These are phyloP conservation scores for Platanus orientalis DNA, from an alignment of 164 flowering plant species.

Conservation along the genomic window DNA sequence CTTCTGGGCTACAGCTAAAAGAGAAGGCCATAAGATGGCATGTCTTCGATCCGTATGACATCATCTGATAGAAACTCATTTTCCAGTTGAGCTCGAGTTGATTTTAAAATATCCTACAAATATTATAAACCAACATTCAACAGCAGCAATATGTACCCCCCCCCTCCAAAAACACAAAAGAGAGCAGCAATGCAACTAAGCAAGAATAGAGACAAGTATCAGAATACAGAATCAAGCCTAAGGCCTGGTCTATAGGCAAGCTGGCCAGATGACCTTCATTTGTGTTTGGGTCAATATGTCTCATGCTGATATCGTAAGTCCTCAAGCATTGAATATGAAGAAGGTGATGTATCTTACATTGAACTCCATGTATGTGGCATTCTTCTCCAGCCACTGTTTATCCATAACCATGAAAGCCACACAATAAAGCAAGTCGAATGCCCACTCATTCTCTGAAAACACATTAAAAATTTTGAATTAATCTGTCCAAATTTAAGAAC, in stretches of 20 bases:
- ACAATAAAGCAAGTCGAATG: slow-evolving; percentile 87
- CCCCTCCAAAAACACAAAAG: neutral
- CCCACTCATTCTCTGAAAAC: slow-evolving; percentile 75
- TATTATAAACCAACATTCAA: neutral
- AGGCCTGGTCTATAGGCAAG: too few species aligned
- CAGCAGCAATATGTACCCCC: too few species aligned
- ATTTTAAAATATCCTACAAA: slow-evolving; percentile 60
- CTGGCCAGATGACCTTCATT: neutral
- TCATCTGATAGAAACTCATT: slow-evolving; percentile 70
- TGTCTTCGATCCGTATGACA: slow-evolving; percentile 67
- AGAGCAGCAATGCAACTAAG: too few species aligned
- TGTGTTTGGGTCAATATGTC: neutral
- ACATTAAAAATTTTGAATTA: slow-evolving; percentile 4
- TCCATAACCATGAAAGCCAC: slow-evolving; percentile 88
- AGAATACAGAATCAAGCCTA: too few species aligned
- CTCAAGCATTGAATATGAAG: too few species aligned
- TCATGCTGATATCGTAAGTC: neutral
- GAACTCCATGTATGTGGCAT: slow-evolving; percentile 92
- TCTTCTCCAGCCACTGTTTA: slow-evolving; percentile 77
- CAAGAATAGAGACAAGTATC: too few species aligned
- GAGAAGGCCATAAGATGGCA: slow-evolving; percentile 79
- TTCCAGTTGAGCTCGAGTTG: slow-evolving; percentile 67
- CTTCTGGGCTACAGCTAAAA: slow-evolving; percentile 16
- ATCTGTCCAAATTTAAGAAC: neutral
- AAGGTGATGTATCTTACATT: slow-evolving; percentile 46